Evolutionary conservation across 305 asterid genomes (phyloP), one percentile per base, ranked within the genome.

Genomic region (Fraxinus sp.): DNA sequence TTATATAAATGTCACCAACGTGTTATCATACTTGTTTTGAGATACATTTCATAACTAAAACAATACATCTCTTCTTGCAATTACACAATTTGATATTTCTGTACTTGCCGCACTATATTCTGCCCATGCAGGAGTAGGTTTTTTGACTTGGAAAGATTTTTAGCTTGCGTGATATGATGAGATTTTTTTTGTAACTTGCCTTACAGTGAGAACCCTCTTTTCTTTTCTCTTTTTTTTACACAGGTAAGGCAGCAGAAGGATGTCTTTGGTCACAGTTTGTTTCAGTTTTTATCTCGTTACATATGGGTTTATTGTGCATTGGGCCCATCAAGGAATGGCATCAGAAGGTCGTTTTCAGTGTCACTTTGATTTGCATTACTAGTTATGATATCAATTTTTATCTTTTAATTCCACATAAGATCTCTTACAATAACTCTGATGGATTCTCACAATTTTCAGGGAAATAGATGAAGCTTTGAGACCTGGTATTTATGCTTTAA

Each of bases 171-270:
- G 22, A 76, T 20, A 76, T 44, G 7, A 39, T 52, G 79, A 1
- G 44, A 18, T 62, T 55, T 71, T 44, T 52, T 24, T 30, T 1
- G 4, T 55, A 70, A 66, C 14, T 14, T 35, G 44, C 76, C 79
- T 78, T 75, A 3, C 33, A 66, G 35, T 71, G 66, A 55, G 22
- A 55, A 75, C 36, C 32, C 59, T 68, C 66, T 57, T 57, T 57
- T 55, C 66, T 18, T 6, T 70, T 66, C 78, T 2, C 0, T 9
- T 9, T 41, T 49, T 16, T 49, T 55, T 5, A 20, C 74, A 74
- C 87, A 95, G 99, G 87, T 95, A 80, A 91, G 97, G 80, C 97
- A 93, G 88, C 97, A 95, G 82, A 94, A 94, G 87, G 97, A 95
- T 66, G 89, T 81, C 32, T 90, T 90, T 8, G 97, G 95, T 46